A percentile compares a stretch with the other conserved stretches of the same genome.
These are phyloP conservation scores for Mucor lusitanicus DNA, from an alignment of 371 early-diverging fungal species.

Conservation along the genomic window DNA sequence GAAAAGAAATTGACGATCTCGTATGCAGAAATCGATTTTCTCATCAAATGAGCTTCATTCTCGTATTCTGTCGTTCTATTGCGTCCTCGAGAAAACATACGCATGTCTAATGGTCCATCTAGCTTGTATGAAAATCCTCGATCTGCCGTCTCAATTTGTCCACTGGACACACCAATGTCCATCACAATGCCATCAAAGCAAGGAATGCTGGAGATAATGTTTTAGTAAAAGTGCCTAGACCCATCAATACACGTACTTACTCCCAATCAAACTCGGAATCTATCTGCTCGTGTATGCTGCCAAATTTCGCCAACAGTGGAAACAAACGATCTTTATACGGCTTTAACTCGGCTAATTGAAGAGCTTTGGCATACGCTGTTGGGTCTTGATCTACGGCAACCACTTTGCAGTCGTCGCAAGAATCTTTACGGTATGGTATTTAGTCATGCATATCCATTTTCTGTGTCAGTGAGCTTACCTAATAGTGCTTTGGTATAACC, in stretches of 20 bases:
- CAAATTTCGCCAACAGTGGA: slow-evolving; percentile 59
- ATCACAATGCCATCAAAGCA: slow-evolving; percentile 72
- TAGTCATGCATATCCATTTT: not conserved
- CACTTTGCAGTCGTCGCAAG: slow-evolving; percentile 54
- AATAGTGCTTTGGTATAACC: slow-evolving; percentile 69
- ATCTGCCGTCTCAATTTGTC: slow-evolving; percentile 57
- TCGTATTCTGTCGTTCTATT: slow-evolving; percentile 3
- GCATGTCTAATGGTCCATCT: slow-evolving; percentile 75
- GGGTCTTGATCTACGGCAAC: slow-evolving; percentile 80
- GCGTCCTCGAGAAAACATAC: slow-evolving; percentile 57
- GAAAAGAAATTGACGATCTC: slow-evolving; percentile 57
- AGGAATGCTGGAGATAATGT: slow-evolving; percentile 21
- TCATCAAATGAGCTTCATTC: slow-evolving; percentile 29
- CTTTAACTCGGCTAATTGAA: slow-evolving; percentile 41
- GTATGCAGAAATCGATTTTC: slow-evolving; percentile 54
- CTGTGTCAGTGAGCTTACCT: slow-evolving; percentile 20
- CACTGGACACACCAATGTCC: slow-evolving; percentile 75
- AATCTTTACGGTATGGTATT: slow-evolving; percentile 30
- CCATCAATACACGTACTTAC: slow-evolving; percentile 11
- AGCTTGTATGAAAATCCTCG: slow-evolving; percentile 73
- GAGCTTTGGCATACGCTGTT: slow-evolving; percentile 59
- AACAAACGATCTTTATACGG: slow-evolving; percentile 49
- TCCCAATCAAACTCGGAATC: slow-evolving; percentile 22
- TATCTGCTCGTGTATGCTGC: slow-evolving; percentile 41
- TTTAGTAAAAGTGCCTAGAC: not conserved